phyloP scores from a whole-genome alignment of 768 basidiomycete genomes.

The Gyrodon lividus region DNA sequence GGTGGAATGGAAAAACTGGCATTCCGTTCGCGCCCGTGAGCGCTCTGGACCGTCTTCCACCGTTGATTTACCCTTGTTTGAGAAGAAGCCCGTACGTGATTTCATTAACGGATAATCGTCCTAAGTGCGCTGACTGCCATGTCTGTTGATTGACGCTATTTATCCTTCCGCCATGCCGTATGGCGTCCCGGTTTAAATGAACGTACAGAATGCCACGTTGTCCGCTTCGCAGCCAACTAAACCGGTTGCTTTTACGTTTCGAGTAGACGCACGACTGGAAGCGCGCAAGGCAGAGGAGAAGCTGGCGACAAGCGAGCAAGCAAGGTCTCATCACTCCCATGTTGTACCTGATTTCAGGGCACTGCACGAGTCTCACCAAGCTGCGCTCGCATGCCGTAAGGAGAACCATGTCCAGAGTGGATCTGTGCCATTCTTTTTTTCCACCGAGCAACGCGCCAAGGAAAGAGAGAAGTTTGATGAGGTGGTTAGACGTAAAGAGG shows the following conservation, averaged over 20 bases:
- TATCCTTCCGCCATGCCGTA: constrained; percentile 12
- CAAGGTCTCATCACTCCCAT: constrained; percentile 19
- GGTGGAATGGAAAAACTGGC: background rate
- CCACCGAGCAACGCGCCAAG: constrained; percentile 54
- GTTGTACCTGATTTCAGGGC: constrained; percentile 54
- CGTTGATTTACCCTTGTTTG: constrained; percentile 24
- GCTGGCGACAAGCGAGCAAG: constrained; percentile 24
- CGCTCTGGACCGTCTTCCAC: constrained; percentile 18
- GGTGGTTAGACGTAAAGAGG: constrained; percentile 54
- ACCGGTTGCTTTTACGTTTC: constrained; percentile 54
- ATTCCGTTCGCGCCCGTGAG: background rate
- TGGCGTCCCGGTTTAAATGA: constrained; percentile 13
- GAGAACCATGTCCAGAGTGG: constrained; percentile 44
- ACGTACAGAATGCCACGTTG: constrained; percentile 22
- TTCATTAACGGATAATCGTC: constrained; percentile 21
- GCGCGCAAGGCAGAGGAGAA: constrained; percentile 42
- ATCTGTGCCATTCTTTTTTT: constrained; percentile 41
- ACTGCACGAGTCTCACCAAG: constrained; percentile 47
- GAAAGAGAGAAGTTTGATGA: constrained; percentile 68
- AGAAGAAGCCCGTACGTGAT: constrained; percentile 33
- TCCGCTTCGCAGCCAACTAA: constrained; percentile 39
- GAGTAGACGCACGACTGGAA: constrained; percentile 47
- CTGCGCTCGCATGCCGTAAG: constrained; percentile 40
- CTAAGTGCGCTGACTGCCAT: constrained; percentile 26
- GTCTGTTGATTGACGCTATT: constrained; percentile 6